Conservation (phyloP, 768 basidiomycete genomes). For the Holtermannia corniformis region DNA sequence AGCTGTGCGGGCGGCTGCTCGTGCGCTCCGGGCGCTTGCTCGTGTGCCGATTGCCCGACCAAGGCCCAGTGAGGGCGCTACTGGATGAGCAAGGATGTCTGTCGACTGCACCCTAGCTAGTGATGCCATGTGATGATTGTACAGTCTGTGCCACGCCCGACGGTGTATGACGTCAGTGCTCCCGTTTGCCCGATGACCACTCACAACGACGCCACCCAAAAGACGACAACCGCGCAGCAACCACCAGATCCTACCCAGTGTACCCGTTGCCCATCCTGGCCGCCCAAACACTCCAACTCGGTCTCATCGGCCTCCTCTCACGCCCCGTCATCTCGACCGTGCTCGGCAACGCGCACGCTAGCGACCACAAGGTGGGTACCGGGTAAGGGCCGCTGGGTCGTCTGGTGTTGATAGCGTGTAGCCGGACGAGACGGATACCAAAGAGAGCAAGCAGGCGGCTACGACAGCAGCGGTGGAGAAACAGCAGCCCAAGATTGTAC, state of each 20-base stretch:
- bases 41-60: not conserved
- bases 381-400: no score
- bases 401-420: no score
- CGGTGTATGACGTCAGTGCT: not conserved
- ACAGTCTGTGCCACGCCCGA: not conserved
- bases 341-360: not conserved
- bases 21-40: not conserved
- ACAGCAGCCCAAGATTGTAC: not conserved
- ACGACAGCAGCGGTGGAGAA: not conserved
- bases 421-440: no score
- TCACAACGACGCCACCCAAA: not conserved
- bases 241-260: no score
- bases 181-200: not conserved
- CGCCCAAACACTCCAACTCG: conserved; percentile 35
- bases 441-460: not conserved
- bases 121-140: no score
- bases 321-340: conserved; percentile 37
- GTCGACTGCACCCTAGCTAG: no score
- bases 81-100: no score
- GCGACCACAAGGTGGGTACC: not conserved
- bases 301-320: conserved; percentile 36
- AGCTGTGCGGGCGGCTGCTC: not conserved
- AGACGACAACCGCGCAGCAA: no score
- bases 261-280: conserved; percentile 27
- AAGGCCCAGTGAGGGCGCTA: not conserved